phyloP scores from a whole-genome alignment of 2,329 filamentous ascomycete species.

The Xylariales sp. region DNA sequence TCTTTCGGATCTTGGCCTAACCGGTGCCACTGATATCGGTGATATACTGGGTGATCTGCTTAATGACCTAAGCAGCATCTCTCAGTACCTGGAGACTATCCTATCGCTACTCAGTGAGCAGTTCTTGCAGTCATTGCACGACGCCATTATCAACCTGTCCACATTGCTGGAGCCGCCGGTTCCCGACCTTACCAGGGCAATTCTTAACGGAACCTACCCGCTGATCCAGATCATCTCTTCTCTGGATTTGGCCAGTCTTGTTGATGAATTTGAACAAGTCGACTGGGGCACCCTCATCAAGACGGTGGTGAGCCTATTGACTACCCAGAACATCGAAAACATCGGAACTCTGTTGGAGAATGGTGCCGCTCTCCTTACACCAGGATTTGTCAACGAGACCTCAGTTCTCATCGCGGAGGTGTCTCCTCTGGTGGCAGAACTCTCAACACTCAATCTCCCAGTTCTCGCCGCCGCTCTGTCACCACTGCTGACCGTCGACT shows the following conservation, averaged over 20 bases:
- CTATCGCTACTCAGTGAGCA: conserved; percentile 28
- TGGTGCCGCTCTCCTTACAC: conserved; percentile 3
- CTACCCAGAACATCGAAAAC: conserved; percentile 1
- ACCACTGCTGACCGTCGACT: conserved; percentile 22
- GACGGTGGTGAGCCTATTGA: conserved; percentile 2
- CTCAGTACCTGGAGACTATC: conserved; percentile 23
- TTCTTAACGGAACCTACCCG: conserved; percentile 22
- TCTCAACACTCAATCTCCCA: conserved; percentile 20
- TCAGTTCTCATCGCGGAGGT: conserved; percentile 18
- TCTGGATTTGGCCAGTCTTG: conserved; percentile 18
- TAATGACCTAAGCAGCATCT: conserved; percentile 21
- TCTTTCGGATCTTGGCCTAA: conserved; percentile 10
- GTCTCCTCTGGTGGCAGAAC: conserved; percentile 13
- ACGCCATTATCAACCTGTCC: conserved; percentile 35
- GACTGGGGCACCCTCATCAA: conserved; percentile 28
- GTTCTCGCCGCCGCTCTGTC: conserved; percentile 25
- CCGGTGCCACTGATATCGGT: conserved; percentile 21
- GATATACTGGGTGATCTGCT: conserved; percentile 19
- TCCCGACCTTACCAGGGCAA: conserved; percentile 18
- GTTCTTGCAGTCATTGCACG: conserved; percentile 34
- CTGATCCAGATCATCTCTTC: conserved; percentile 22
- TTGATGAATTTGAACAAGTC: conserved; percentile 23
- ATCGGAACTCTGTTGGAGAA: conserved; percentile 1
- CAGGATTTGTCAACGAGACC: conserved; percentile 7
- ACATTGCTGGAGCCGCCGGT: conserved; percentile 32